Evolutionary conservation across 441 rosid species (phyloP), one percentile per base, ranked within the genome.

Genomic region (Erodium moschatum): DNA sequence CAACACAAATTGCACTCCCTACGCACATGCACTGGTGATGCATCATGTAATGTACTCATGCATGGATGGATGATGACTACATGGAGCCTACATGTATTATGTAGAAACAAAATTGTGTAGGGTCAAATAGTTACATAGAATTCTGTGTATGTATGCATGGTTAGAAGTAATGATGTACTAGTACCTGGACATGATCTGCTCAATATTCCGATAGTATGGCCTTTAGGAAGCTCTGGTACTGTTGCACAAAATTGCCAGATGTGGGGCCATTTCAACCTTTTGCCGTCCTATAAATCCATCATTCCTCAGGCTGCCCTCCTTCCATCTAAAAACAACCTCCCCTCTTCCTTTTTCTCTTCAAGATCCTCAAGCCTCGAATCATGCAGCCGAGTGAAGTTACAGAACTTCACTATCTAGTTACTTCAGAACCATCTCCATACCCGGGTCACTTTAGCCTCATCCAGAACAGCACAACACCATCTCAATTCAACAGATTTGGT

Each of bases 331-430:
- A 3, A 33, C 6, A 33, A 33, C n/a, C n/a, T n/a, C n/a, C n/a
- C n/a, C n/a, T n/a, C 4, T 11, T 68, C 60, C 33, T 42, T 64
- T 65, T 68, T 73, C 69, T n/a, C 38, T 60, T 31, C 71, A 76
- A 33, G 38, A 33, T 33, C 38, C 38, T 33, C 6, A 72, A 42
- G 18, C 66, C 42, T 46, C 65, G 69, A 81, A 68, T 77, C 86
- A 89, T 89, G 94, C 89, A 83, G 77, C 91, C 90, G 0, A 58
- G 76, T 44, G 92, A 86, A 60, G 75, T 82, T 71, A 54, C 86
- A 73, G 82, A 79, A 44, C 74, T 81, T 72, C 83, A 77, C 52
- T 83, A 81, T 70, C 69, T 83, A 62, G 65, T 79, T 40, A 79
- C 86, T 54, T 72, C 80, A 33, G 71, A 75, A 74, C 76, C 81